Evolutionary conservation across 148 eudicot species (phyloP).

Genomic region (Chenopodium berlandieri): DNA sequence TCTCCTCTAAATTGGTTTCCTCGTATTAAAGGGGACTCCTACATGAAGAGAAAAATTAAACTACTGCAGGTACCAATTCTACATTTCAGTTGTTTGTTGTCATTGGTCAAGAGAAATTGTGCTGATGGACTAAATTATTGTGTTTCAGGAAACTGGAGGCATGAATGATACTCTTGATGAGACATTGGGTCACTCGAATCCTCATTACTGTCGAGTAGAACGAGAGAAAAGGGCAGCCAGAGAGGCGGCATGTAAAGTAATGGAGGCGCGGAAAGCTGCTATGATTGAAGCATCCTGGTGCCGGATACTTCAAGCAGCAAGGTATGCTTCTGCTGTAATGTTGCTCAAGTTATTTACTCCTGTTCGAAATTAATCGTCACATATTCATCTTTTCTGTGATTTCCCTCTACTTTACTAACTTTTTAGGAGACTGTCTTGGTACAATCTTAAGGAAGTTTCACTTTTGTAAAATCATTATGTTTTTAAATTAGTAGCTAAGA

Average conservation of each 20-base stretch:
- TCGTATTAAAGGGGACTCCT: constrained; percentile 78
- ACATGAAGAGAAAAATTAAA: constrained; percentile 73
- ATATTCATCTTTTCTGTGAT: too few relatives aligned
- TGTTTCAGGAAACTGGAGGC: constrained; percentile 78
- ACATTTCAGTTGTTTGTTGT: not conserved
- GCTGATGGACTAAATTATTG: not conserved
- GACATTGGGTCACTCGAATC: constrained; percentile 85
- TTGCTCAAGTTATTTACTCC: not conserved
- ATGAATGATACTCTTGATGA: constrained; percentile 88
- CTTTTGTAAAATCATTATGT: not conserved
- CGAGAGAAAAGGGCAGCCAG: constrained; percentile 83
- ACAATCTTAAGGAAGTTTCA: too few relatives aligned
- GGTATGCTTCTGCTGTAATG: constrained; percentile 34
- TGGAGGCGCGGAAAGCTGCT: constrained; percentile 86
- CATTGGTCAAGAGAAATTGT: not conserved
- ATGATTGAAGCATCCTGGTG: constrained; percentile 99
- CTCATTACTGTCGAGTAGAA: constrained; percentile 77
- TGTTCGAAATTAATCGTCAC: too few relatives aligned
- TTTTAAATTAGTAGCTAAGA: not conserved
- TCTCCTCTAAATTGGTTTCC: constrained; percentile 96
- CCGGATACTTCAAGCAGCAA: constrained; percentile 76
- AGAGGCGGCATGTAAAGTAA: constrained; percentile 78
- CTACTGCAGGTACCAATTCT: constrained; percentile 53
- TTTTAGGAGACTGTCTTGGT: too few relatives aligned
- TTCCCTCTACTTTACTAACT: too few relatives aligned